Evolutionary conservation across 1,139 yeast genomes (phyloP).

Genomic region (Geotrichum aggregatum): DNA sequence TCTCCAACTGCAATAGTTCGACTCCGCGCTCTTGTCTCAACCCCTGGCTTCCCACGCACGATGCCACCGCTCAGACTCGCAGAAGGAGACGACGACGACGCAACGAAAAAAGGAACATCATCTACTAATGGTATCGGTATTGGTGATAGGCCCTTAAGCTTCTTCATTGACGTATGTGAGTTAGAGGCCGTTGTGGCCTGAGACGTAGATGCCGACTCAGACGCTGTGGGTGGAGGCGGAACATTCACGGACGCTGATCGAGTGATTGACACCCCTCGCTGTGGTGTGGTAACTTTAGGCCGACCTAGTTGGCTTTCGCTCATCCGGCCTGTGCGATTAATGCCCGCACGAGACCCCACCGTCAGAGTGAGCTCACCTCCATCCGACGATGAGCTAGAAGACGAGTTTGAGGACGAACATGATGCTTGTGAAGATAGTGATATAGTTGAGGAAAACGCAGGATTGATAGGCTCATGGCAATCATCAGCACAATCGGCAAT

Average conservation of each 20-base stretch:
- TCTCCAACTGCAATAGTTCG: not conserved
- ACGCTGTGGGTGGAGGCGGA: no score
- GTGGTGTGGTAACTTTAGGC: not conserved
- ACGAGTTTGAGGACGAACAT: not conserved
- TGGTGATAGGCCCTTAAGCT: no score
- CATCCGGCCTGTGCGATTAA: not conserved
- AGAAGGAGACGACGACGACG: no score
- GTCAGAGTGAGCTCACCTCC: not conserved
- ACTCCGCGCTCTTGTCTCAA: not conserved
- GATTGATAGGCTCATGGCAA: no score
- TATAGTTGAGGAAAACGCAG: not conserved
- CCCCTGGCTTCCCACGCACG: no score
- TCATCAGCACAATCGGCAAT: no score
- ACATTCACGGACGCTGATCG: not conserved
- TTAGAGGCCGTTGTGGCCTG: not conserved
- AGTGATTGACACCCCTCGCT: not conserved
- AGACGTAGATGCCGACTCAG: not conserved
- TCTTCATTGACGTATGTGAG: not conserved
- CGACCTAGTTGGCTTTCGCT: conserved; percentile 2
- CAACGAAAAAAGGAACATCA: no score
- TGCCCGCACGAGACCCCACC: not conserved
- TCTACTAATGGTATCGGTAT: no score
- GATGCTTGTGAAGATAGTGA: not conserved
- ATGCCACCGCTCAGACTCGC: not conserved
- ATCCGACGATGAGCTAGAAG: not conserved